Base-by-base conservation (phyloP, 1,139 yeast genomes). In the Protomyces lactucae-debilis region DNA sequence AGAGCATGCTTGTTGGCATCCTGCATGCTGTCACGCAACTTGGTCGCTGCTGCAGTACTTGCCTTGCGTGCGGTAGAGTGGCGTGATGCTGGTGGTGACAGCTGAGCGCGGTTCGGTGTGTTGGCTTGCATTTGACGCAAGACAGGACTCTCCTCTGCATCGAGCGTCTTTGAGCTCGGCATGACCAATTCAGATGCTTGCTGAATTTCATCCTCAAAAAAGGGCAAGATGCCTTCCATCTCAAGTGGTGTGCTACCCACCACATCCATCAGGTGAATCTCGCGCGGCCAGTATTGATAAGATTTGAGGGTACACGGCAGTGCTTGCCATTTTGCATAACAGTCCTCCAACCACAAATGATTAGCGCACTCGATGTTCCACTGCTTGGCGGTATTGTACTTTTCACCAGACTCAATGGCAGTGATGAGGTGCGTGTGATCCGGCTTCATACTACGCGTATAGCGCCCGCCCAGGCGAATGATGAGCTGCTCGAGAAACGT, bases 311-410 rank as follows among this genome's bases (percentile, higher is more conserved):
- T 71, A 23, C 75, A 78, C 55, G 84, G 82, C 69, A 83, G 78
- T 4, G 79, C 70, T 55, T 75, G 74, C 92, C 95, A 87, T 55
- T 79, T 75, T 0, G 85, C 79, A 72, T 80, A 87, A 61, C 88
- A 82, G 66, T 88, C 95, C 72, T 93, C 98, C n/a, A 93, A 76
- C 99, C 99, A 93, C 21, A 86, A 72, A 73, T 89, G 96, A 71
- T 87, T 91, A 0, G 89, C 86, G 0, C 87, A 80, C 8, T 77
- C 76, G 1, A 81, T 72, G 77, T 85, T 82, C 85, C 91, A 88
- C 53, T 76, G 76, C 40, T 77, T 73, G 0, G 95, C 96, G 9
- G 93, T 89, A 10, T 80, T 81, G 71, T 82, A 89, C 75, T 93
- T 93, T 66, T 80, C 82, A 0, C 99, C 98, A 18, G 74, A 74